A percentile compares a stretch with the other conserved stretches of the same genome.
These are phyloP conservation scores for Penicillium ochrochloron DNA, from an alignment of 495 filamentous ascomycete species.

Conservation along the genomic window DNA sequence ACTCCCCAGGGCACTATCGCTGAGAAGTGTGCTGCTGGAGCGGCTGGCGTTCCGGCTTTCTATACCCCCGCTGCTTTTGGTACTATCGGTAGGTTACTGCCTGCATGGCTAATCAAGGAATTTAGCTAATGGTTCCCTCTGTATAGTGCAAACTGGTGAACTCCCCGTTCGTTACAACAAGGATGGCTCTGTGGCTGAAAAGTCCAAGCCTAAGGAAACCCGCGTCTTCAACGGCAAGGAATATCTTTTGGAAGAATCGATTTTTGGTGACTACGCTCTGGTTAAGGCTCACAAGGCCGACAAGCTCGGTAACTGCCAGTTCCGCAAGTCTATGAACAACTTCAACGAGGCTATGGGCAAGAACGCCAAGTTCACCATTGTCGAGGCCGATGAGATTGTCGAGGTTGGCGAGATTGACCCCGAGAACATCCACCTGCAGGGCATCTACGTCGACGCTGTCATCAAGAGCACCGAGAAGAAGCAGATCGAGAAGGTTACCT, in stretches of 20 bases:
- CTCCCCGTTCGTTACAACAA: conserved; percentile 79
- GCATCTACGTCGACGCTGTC: conserved; percentile 86
- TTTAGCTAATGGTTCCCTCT: not conserved
- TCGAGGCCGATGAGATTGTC: conserved; percentile 88
- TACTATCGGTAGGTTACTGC: conserved; percentile 58
- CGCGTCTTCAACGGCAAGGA: conserved; percentile 82
- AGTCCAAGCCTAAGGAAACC: conserved; percentile 77
- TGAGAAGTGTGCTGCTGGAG: conserved; percentile 82
- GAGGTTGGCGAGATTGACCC: conserved; percentile 78
- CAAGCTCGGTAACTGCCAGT: conserved; percentile 86
- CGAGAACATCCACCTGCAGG: conserved; percentile 78
- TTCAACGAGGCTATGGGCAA: conserved; percentile 91
- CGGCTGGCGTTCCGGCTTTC: conserved; percentile 86
- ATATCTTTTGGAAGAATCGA: conserved; percentile 82
- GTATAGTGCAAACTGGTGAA: conserved; percentile 74
- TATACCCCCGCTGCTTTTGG: conserved; percentile 87
- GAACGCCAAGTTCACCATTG: conserved; percentile 84
- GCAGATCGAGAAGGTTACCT: conserved; percentile 82
- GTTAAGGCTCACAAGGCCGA: conserved; percentile 88
- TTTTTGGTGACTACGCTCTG: conserved; percentile 85
- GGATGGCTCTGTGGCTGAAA: conserved; percentile 73
- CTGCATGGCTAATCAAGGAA: not conserved
- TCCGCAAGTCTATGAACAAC: conserved; percentile 82
- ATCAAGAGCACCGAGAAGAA: conserved; percentile 74
- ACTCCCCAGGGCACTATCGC: conserved; percentile 88